Percentiles rank a stretch among this genome's conserved stretches.
Conservation (phyloP, 164 flowering plant genomes). For the Akebia trifoliata region DNA sequence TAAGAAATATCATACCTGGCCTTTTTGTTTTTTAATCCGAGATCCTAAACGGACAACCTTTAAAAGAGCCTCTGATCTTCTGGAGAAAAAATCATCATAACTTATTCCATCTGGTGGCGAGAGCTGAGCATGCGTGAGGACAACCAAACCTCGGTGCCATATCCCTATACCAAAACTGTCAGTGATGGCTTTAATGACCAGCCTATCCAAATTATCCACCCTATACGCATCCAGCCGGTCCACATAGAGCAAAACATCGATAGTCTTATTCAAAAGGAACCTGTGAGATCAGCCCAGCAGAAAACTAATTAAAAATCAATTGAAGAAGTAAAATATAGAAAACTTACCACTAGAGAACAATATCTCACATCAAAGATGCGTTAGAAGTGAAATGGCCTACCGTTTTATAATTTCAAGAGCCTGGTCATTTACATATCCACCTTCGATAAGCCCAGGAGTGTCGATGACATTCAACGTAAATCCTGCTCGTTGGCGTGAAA, state of each 20-base stretch:
- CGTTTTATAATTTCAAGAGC: conserved; percentile 79
- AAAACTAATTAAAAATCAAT: not conserved
- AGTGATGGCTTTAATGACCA: conserved; percentile 74
- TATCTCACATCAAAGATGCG: not conserved
- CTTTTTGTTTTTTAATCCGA: conserved; percentile 44
- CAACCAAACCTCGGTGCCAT: conserved; percentile 76
- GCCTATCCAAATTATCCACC: conserved; percentile 89
- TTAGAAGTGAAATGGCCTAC: conserved; percentile 23
- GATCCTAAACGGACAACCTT: conserved; percentile 66
- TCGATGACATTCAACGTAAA: conserved; percentile 81
- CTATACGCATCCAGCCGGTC: conserved; percentile 94
- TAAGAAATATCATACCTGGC: conserved; percentile 30
- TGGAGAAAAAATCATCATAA: conserved; percentile 67
- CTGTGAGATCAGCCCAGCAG: conserved; percentile 35
- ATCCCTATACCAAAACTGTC: conserved; percentile 85
- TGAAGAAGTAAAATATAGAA: not conserved
- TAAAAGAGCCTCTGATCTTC: conserved; percentile 77
- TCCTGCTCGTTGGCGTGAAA: conserved; percentile 69
- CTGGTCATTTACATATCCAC: conserved; percentile 80
- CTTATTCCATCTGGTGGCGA: conserved; percentile 89
- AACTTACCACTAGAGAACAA: not conserved
- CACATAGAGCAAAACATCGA: conserved; percentile 89
- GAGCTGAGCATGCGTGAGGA: conserved; percentile 91
- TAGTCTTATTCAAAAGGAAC: conserved; percentile 86
- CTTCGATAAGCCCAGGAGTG: conserved; percentile 95